phyloP scores from a whole-genome alignment of 78 protist genomes.

The Dictyostelium citrinum region DNA sequence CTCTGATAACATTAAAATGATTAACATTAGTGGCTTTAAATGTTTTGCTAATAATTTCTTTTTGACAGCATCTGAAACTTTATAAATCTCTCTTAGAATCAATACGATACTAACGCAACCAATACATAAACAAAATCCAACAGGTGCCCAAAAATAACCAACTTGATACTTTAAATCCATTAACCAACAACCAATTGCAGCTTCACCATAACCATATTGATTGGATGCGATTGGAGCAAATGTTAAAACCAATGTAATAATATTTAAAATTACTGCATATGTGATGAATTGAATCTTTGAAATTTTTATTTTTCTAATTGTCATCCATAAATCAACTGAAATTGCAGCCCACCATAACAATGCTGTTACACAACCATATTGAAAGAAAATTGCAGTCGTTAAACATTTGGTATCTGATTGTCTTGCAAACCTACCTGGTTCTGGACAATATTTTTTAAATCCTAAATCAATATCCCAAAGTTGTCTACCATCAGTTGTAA shows the following conservation, averaged over 20 bases:
- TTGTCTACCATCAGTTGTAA: background rate
- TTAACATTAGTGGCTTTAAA: background rate
- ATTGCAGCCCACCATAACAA: background rate
- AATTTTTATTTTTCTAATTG: background rate
- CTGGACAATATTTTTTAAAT: background rate
- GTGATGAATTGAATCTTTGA: background rate
- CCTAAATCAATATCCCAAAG: background rate
- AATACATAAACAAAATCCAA: background rate
- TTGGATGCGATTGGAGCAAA: background rate
- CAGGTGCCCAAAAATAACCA: constrained; percentile 38
- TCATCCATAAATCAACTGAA: constrained; percentile 20
- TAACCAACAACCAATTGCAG: constrained; percentile 4
- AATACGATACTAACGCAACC: background rate
- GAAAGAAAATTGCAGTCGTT: background rate
- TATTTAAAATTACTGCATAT: background rate
- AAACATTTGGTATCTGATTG: constrained; percentile 7
- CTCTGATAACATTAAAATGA: background rate
- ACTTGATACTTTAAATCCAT: background rate
- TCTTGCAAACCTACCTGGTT: background rate
- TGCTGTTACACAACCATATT: background rate
- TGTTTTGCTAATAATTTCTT: background rate
- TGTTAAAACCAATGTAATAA: background rate
- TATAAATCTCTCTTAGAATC: constrained; percentile 26
- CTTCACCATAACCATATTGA: background rate
- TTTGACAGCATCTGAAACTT: background rate